Percentiles rank a stretch among this genome's conserved stretches.
Conservation (phyloP, 331 rosid species). For the Acacia concinna region DNA sequence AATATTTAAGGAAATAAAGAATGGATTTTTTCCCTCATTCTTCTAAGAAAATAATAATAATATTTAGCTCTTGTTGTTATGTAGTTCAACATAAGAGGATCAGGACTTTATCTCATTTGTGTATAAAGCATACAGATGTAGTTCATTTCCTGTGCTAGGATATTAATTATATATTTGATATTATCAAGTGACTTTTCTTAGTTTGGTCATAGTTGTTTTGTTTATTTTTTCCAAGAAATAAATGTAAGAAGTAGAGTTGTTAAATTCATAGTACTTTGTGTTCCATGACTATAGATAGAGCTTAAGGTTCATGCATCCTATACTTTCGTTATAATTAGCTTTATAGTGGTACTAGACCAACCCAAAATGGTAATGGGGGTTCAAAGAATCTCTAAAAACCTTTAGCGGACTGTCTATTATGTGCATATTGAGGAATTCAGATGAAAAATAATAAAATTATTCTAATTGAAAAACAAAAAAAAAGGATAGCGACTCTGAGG, state of each 20-base stretch:
- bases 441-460: neutral
- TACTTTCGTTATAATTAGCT: neutral
- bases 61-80: neutral
- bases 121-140: neutral
- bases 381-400: conserved; percentile 1
- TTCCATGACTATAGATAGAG: neutral
- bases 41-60: conserved; percentile 3
- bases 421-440: conserved; percentile 3
- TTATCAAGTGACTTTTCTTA: neutral
- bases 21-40: neutral
- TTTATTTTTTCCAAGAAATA: neutral
- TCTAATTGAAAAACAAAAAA: neutral
- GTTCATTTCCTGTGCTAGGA: conserved; percentile 18
- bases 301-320: neutral
- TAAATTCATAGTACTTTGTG: neutral
- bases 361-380: conserved; percentile 11
- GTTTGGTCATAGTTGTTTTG: neutral
- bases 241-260: neutral
- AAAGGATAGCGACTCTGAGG: neutral
- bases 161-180: conserved; percentile 16
- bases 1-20: conserved; percentile 15
- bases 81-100: neutral
- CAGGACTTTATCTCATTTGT: conserved; percentile 8
- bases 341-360: neutral
- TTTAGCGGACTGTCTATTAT: neutral